A percentile compares a stretch with the other conserved stretches of the same genome.
These are phyloP conservation scores for Trichoderma arundinaceum DNA, from an alignment of 2,329 filamentous ascomycete genomes.

Conservation along the genomic window DNA sequence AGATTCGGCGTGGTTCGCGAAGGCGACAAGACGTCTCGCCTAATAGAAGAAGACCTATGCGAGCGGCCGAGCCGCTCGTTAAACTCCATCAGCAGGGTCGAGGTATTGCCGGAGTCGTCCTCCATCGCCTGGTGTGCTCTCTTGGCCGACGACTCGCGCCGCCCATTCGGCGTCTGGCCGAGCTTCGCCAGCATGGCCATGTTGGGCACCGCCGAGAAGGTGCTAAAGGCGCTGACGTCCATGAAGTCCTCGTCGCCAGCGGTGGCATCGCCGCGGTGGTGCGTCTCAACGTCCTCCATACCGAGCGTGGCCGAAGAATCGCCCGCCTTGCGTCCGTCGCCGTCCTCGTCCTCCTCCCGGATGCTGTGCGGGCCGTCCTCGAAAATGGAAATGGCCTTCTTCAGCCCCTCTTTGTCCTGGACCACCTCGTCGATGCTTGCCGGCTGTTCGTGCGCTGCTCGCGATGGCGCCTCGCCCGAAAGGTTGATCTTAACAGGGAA, in stretches of 20 bases:
- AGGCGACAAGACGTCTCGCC: constrained; percentile 42
- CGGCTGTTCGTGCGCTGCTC: constrained; percentile 45
- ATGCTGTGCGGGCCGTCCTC: constrained; percentile 56
- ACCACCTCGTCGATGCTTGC: constrained; percentile 60
- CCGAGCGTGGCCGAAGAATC: constrained; percentile 35
- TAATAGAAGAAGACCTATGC: constrained; percentile 59
- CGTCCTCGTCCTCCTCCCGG: constrained; percentile 41
- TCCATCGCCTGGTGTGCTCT: constrained; percentile 44
- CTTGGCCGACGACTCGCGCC: constrained; percentile 45
- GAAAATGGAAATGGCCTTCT: constrained; percentile 66
- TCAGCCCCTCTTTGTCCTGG: constrained; percentile 60
- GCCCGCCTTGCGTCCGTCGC: background rate
- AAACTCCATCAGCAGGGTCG: constrained; percentile 85
- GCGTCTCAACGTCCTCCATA: constrained; percentile 38
- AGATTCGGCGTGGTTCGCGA: constrained; percentile 42
- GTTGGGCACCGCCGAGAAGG: constrained; percentile 87
- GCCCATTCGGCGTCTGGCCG: constrained; percentile 62
- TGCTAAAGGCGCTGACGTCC: constrained; percentile 79
- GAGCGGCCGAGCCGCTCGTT: constrained; percentile 70
- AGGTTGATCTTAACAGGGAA: constrained; percentile 65
- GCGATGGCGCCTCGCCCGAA: constrained; percentile 36
- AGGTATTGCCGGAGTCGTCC: constrained; percentile 64
- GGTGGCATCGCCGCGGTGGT: constrained; percentile 36
- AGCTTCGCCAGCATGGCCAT: constrained; percentile 82
- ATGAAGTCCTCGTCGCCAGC: constrained; percentile 70